These are phyloP conservation scores for Xylaria bambusicola DNA, from an alignment of 495 filamentous ascomycete genomes.

Conservation along the genomic window DNA sequence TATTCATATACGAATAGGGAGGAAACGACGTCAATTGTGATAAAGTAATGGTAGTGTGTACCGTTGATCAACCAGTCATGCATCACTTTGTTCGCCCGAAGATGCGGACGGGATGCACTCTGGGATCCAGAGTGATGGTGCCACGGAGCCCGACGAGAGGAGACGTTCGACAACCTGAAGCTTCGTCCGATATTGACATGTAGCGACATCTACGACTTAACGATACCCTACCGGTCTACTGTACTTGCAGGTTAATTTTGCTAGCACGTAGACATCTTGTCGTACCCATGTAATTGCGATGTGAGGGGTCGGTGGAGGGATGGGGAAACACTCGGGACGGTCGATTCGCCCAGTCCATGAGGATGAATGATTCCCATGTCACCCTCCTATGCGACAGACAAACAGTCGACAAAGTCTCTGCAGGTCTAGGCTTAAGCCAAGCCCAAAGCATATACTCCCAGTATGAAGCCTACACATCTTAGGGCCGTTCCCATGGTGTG, in stretches of 20 bases:
- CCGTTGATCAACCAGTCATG: no score
- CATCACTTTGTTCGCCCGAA: not conserved
- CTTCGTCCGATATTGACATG: constrained; percentile 11
- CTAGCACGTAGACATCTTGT: constrained; percentile 1
- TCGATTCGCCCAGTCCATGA: constrained; percentile 4
- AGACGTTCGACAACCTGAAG: not conserved
- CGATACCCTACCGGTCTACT: not conserved
- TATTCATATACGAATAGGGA: no score
- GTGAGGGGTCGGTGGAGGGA: not conserved
- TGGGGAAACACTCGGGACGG: constrained; percentile 2
- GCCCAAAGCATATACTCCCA: not conserved
- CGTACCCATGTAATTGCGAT: constrained; percentile 1
- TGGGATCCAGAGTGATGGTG: not conserved
- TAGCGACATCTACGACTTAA: constrained; percentile 4
- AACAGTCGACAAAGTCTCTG: not conserved
- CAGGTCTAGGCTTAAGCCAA: constrained; percentile 7
- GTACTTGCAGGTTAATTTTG: constrained; percentile 10
- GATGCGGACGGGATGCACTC: not conserved
- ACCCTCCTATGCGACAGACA: not conserved
- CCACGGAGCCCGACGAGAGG: not conserved
- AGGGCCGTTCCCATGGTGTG: not conserved
- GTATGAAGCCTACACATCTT: not conserved
- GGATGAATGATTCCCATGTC: not conserved
- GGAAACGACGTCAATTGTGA: not conserved
- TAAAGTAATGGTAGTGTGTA: not conserved